Evolutionary conservation across 306 rosid genomes (phyloP).

Genomic region (Datisca glomerata): DNA sequence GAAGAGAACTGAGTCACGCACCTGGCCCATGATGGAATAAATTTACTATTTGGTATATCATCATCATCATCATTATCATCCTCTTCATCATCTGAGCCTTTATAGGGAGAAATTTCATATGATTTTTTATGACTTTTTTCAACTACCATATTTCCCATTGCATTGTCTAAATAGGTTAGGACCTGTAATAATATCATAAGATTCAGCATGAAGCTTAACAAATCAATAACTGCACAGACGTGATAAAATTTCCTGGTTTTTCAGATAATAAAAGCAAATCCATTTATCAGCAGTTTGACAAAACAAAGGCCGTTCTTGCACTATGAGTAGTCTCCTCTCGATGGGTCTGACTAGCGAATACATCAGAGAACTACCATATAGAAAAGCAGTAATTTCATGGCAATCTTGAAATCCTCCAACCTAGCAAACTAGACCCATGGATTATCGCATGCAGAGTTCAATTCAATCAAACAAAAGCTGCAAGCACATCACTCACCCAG

Average conservation of each 20-base stretch:
- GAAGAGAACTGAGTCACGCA: slow-evolving; percentile 18
- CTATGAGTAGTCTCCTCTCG: not conserved
- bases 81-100: slow-evolving; percentile 80
- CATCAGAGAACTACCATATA: slow-evolving; percentile 9
- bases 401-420: too few species aligned
- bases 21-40: slow-evolving; percentile 90
- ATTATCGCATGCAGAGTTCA: too few species aligned
- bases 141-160: slow-evolving; percentile 12
- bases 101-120: slow-evolving; percentile 86
- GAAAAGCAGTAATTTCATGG: slow-evolving; percentile 8
- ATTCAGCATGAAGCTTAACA: slow-evolving; percentile 14
- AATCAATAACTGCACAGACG: too few species aligned
- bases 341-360: too few species aligned
- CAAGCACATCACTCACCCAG: too few species aligned
- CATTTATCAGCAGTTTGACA: too few species aligned
- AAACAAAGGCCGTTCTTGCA: not conserved
- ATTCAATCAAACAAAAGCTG: too few species aligned
- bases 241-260: too few species aligned
- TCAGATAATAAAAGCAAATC: too few species aligned
- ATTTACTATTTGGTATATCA: slow-evolving; percentile 33
- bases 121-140: slow-evolving; percentile 41
- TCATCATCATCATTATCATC: slow-evolving; percentile 34
- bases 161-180: slow-evolving; percentile 20
- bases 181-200: slow-evolving; percentile 25
- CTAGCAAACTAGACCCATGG: too few species aligned